Evolutionary conservation across 306 rosid species (phyloP), one percentile per base, ranked within the genome.

Genomic region (Nissolia schottii): DNA sequence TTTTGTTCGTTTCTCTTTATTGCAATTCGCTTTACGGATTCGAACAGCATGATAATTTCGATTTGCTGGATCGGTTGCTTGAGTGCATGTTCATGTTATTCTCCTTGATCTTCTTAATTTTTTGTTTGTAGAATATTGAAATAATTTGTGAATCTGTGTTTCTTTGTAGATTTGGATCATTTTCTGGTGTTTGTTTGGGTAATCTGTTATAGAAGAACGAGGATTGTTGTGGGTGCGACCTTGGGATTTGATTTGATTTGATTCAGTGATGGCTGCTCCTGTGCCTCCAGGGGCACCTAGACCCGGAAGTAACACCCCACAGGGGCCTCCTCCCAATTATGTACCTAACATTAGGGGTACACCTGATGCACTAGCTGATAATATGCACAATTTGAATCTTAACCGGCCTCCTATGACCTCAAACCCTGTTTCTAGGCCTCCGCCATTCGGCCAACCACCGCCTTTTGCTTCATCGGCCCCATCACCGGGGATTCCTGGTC

Each of bases 231-330:
- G 40, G n/a, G 51, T 49, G 56, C 5, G 43, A 79, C 15, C 35
- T 77, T 67, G 73, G 73, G 65, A 77, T 81, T 77, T 38, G 58
- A 64, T 77, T 69, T 64, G 72, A 68, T 76, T 83, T 24, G 83
- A 74, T 79, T 80, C 72, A 76, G 74, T 67, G 66, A 93, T 93
- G 98, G 92, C 93, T 64, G 93, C 93, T 80, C 76, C 83, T 83
- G 92, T 88, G 96, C 97, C 96, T 87, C 89, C 92, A 64, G 98
- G 98, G 93, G 97, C 96, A 87, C 90, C 93, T 71, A 85, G 98
- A 83, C 92, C 97, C 85, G 83, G 77, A 46, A 74, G 69, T 64
- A 79, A 83, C 68, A 70, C 80, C 23, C 73, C 65, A 5, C 80
- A 82, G 23, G 77, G 87, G 3, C 91, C 95, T 70, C 87, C 93